Conservation (phyloP, 164 flowering plant species). For the Hamamelis virginiana region DNA sequence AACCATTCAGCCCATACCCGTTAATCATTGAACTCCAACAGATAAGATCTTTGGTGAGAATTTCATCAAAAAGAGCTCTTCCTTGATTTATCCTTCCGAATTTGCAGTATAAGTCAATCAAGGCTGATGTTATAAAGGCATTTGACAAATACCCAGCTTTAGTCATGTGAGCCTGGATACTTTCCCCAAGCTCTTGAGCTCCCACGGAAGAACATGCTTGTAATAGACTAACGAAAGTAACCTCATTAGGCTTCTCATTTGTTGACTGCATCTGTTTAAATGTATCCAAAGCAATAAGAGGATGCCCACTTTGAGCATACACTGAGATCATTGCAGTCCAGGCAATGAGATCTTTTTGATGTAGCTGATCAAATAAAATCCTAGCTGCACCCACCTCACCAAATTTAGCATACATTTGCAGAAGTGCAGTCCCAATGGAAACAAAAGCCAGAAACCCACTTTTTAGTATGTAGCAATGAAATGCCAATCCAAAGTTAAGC, state of each 20-base stretch:
- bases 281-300: constrained; percentile 34
- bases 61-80: constrained; percentile 41
- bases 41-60: constrained; percentile 43
- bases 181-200: constrained; percentile 41
- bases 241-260: constrained; percentile 43
- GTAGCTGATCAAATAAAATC: constrained; percentile 37
- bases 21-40: constrained; percentile 75
- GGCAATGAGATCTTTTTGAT: constrained; percentile 50
- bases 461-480: constrained; percentile 43
- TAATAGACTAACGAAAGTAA: constrained; percentile 53
- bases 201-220: constrained; percentile 47
- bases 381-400: constrained; percentile 32
- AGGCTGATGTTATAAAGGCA: constrained; percentile 42
- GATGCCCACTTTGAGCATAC: constrained; percentile 35
- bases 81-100: constrained; percentile 48
- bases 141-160: constrained; percentile 45
- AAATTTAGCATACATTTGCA: constrained; percentile 53
- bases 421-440: constrained; percentile 46
- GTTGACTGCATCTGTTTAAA: constrained; percentile 45
- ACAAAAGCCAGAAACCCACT: constrained; percentile 33
- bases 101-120: constrained; percentile 66
- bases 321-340: constrained; percentile 60
- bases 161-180: constrained; percentile 42
- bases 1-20: constrained; percentile 65
- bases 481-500: constrained; percentile 27